Conservation (phyloP, 164 flowering plant species). For the Kalanchoe fedtschenkoi region DNA sequence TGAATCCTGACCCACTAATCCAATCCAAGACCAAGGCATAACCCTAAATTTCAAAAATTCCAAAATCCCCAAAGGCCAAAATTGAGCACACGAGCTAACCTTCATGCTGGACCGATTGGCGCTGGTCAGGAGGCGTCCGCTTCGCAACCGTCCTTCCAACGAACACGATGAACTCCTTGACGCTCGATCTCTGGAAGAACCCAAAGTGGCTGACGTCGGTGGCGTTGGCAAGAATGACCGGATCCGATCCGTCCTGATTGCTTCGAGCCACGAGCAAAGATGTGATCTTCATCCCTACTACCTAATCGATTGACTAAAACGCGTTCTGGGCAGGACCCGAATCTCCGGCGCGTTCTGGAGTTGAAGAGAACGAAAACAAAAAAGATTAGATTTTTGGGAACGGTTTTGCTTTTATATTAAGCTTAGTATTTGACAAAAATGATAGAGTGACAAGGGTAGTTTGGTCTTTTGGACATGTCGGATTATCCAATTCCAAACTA, state of each 20-base stretch:
- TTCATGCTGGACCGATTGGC: constrained; percentile 68
- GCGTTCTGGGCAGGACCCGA: neutral
- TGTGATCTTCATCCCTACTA: constrained; percentile 57
- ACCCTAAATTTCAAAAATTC: neutral
- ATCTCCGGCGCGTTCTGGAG: neutral
- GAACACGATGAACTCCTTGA: constrained; percentile 54
- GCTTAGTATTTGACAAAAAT: no score
- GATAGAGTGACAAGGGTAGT: no score
- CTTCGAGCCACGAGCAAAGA: constrained; percentile 46
- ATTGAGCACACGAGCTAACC: constrained; percentile 22
- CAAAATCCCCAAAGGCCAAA: neutral
- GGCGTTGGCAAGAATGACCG: constrained; percentile 48
- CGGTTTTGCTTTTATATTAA: no score
- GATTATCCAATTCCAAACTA: no score
- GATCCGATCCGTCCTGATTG: constrained; percentile 38
- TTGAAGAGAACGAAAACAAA: no score
- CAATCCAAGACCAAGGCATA: no score
- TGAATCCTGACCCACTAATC: neutral
- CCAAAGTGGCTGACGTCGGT: constrained; percentile 55
- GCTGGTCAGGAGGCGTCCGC: constrained; percentile 48
- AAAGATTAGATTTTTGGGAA: no score
- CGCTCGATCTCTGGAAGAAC: constrained; percentile 54
- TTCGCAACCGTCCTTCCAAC: constrained; percentile 62
- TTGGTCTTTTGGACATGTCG: no score
- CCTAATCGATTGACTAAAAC: neutral